Evolutionary conservation across 306 rosid species (phyloP).

Genomic region (Malus asiatica): DNA sequence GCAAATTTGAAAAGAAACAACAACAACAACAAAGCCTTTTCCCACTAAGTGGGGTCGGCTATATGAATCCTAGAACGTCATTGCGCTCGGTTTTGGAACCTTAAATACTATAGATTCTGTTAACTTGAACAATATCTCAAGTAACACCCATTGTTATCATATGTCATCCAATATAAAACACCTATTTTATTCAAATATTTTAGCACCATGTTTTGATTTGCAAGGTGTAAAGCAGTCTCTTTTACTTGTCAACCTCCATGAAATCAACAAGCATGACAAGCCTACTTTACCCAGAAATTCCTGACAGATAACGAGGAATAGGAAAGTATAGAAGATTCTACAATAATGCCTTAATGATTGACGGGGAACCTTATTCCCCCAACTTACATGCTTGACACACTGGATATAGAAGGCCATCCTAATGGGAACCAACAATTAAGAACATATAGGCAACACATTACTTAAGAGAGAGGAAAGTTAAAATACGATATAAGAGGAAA

Average conservation of each 20-base stretch:
- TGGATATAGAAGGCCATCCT: background rate
- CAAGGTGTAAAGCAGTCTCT: background rate
- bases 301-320: background rate
- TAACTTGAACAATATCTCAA: background rate
- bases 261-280: background rate
- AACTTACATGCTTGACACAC: background rate
- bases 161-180: background rate
- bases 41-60: too few species aligned
- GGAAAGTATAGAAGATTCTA: background rate
- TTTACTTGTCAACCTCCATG: background rate
- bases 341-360: background rate
- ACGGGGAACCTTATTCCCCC: background rate
- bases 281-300: background rate
- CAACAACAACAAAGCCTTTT: too few species aligned
- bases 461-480: constrained; percentile 3
- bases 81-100: background rate
- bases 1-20: background rate
- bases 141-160: background rate
- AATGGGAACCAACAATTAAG: background rate
- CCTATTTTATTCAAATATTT: background rate
- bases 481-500: background rate
- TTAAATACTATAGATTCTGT: background rate
- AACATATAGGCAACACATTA: background rate
- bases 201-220: background rate
- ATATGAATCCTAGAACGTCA: too few species aligned